Evolutionary conservation across 176 grass and related monocot species (phyloP).

Genomic region (Aegilops speltoides): DNA sequence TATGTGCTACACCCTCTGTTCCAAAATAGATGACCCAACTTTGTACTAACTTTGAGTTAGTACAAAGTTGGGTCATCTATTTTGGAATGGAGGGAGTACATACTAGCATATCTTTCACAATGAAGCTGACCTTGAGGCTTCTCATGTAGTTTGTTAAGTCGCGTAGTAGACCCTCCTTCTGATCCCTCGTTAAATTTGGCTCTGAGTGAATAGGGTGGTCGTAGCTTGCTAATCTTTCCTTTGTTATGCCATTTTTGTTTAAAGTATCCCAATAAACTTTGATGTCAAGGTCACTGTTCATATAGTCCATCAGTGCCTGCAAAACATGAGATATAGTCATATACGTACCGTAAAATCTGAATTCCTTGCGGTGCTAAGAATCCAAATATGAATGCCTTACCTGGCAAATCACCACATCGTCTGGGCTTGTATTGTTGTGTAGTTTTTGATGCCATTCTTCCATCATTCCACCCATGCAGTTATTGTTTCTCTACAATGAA

Average conservation of each 20-base stretch:
- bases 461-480: slow-evolving; percentile 95
- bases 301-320: slow-evolving; percentile 88
- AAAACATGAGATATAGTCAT: slow-evolving; percentile 28
- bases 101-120: neutral
- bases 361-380: slow-evolving; percentile 12
- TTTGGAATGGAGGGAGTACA: too few relatives aligned
- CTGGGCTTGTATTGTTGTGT: slow-evolving; percentile 98
- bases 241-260: slow-evolving; percentile 86
- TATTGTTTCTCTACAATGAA: slow-evolving; percentile 76
- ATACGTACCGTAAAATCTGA: neutral
- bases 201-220: slow-evolving; percentile 93
- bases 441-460: slow-evolving; percentile 99
- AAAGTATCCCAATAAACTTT: slow-evolving; percentile 86
- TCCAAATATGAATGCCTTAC: slow-evolving; percentile 43
- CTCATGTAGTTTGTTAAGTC: slow-evolving; percentile 84
- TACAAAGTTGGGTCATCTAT: too few relatives aligned
- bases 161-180: slow-evolving; percentile 77
- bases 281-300: slow-evolving; percentile 75
- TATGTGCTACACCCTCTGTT: too few relatives aligned
- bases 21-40: too few relatives aligned
- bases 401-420: slow-evolving; percentile 96
- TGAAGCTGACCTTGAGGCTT: slow-evolving; percentile 64
- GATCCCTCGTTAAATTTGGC: slow-evolving; percentile 68
- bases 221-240: slow-evolving; percentile 79
- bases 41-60: too few relatives aligned